Evolutionary conservation across 2,329 filamentous ascomycete species (phyloP).

Genomic region (Monosporascus cannonballus): DNA sequence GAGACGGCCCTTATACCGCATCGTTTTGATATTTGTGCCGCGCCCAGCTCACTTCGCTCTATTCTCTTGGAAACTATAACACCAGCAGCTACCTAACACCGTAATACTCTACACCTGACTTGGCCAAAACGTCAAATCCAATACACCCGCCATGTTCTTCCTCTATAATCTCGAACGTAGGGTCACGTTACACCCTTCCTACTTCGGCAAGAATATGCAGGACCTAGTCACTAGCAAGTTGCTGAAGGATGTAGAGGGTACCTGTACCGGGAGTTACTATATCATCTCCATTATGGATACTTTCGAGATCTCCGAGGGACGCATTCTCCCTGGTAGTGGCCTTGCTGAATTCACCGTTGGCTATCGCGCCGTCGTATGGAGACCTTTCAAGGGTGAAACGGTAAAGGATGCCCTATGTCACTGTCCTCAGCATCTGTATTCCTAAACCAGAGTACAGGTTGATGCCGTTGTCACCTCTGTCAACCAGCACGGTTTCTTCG

Average conservation of each 20-base stretch:
- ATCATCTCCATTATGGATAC: constrained; percentile 98
- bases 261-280: constrained; percentile 91
- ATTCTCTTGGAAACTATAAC: not conserved
- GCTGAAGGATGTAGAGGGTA: constrained; percentile 88
- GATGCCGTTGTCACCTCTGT: constrained; percentile 91
- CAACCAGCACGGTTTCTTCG: constrained; percentile 87
- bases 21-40: too few relatives aligned
- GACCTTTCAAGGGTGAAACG: constrained; percentile 96
- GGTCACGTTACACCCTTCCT: constrained; percentile 92
- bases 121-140: not conserved
- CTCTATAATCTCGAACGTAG: constrained; percentile 94
- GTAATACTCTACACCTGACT: not conserved
- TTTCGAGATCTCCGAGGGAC: constrained; percentile 88
- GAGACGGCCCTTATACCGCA: too few relatives aligned
- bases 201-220: constrained; percentile 90
- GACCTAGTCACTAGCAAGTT: constrained; percentile 86
- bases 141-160: constrained; percentile 76
- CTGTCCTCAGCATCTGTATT: constrained; percentile 8
- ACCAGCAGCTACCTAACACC: not conserved
- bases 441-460: constrained; percentile 51
- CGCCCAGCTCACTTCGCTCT: too few relatives aligned
- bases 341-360: constrained; percentile 91
- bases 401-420: constrained; percentile 46
- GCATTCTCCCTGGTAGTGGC: constrained; percentile 85
- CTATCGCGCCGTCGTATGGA: constrained; percentile 95